These are phyloP conservation scores for Phytophthora crassamura DNA, from an alignment of 352 stramenopile genomes.

Conservation along the genomic window DNA sequence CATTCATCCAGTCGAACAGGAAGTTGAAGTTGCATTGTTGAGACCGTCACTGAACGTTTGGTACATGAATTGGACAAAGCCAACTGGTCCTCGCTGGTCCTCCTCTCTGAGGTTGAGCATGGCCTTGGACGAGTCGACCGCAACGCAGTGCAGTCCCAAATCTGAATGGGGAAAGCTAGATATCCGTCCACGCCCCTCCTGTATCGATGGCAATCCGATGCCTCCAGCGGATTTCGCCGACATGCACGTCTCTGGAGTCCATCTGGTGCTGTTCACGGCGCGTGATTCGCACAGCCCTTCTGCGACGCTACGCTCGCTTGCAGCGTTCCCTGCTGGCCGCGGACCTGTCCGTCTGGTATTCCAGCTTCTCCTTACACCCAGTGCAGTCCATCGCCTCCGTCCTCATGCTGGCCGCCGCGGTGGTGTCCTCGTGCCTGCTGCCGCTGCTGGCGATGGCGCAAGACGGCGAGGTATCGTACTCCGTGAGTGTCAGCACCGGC, in stretches of 20 bases:
- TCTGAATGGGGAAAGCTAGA: too few species aligned
- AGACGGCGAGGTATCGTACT: conserved; percentile 31
- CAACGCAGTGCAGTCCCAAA: too few species aligned
- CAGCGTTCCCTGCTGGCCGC: background rate
- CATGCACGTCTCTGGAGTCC: conserved; percentile 18
- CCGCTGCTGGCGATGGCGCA: conserved; percentile 15
- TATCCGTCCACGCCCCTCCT: too few species aligned
- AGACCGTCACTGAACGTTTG: too few species aligned
- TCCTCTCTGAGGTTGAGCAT: background rate
- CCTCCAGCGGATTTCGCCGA: conserved; percentile 13
- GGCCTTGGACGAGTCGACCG: too few species aligned
- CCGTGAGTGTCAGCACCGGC: conserved; percentile 34
- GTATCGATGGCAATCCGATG: too few species aligned
- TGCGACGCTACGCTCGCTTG: conserved; percentile 17
- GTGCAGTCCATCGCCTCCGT: background rate
- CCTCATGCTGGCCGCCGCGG: conserved; percentile 19
- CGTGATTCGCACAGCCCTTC: conserved; percentile 18
- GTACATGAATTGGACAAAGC: too few species aligned
- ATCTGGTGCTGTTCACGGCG: conserved; percentile 16
- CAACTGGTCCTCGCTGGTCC: too few species aligned
- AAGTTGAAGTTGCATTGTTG: background rate
- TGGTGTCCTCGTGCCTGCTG: conserved; percentile 11
- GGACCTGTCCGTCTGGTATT: conserved; percentile 3
- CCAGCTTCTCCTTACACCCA: conserved; percentile 2
- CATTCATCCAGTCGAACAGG: background rate